Evolutionary conservation across 352 stramenopile genomes (phyloP).

Genomic region (Globisporangium polare): DNA sequence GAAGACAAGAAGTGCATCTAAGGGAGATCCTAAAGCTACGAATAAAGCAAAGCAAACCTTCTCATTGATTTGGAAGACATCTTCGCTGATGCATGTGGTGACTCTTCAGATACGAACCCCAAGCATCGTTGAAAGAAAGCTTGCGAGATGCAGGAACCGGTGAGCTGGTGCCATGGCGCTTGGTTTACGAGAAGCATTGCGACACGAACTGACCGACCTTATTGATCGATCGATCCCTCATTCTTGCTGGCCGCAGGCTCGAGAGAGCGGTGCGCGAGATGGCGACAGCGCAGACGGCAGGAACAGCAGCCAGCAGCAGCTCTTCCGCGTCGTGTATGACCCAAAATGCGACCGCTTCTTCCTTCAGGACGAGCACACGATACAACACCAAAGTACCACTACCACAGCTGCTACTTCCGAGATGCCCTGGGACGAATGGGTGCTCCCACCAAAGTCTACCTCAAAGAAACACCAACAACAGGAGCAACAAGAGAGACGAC

Average conservation of each 20-base stretch:
- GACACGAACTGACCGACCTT: not conserved
- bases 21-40: not conserved
- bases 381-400: not conserved
- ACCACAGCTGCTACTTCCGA: not conserved
- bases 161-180: not conserved
- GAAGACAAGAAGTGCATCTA: not conserved
- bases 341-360: slow-evolving; percentile 44
- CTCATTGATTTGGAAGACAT: too few relatives aligned
- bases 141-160: not conserved
- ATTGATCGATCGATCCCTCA: not conserved
- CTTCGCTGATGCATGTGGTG: not conserved
- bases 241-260: not conserved
- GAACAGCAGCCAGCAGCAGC: slow-evolving; percentile 8
- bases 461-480: slow-evolving; percentile 6
- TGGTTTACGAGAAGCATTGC: not conserved
- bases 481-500: not conserved
- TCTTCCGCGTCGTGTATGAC: slow-evolving; percentile 45
- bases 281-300: not conserved
- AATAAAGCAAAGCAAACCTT: not conserved
- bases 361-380: slow-evolving; percentile 23
- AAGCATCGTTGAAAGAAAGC: not conserved
- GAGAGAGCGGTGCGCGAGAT: not conserved
- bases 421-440: slow-evolving; percentile 32
- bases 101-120: not conserved
- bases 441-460: slow-evolving; percentile 26